Evolutionary conservation across 139 green algal genomes (phyloP), one percentile per base, ranked within the genome.

Genomic region (Chlorella vulgaris): DNA sequence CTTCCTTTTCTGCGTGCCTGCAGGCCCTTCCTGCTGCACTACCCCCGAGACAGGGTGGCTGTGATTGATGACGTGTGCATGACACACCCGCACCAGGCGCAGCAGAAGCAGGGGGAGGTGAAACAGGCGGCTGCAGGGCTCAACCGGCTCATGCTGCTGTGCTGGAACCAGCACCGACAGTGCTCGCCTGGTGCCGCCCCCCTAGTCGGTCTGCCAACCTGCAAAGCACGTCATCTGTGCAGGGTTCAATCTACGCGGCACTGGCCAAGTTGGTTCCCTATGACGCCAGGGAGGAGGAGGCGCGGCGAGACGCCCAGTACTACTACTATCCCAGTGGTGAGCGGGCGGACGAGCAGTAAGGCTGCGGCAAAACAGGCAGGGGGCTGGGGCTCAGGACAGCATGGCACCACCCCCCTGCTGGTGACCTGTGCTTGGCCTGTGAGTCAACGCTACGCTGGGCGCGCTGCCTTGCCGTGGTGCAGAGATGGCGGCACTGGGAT

Each of bases 11-110:
- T n/a, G n/a, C n/a, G n/a, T n/a, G n/a, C n/a, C 31, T 35, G 60
- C 26, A 84, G 81, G 81, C 85, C 85, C 29, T 86, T 81, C 69
- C 50, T 89, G 69, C 69, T 89, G 33, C 38, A 74, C 15, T 89
- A 86, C 42, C 85, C 85, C 5, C 66, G 69, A 36, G 69, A 85
- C 22, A 43, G 63, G 2, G 69, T 89, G 18, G 85, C 69, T 0
- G 78, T 89, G 29, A 88, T 89, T 26, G 85, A 89, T 24, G 83
- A 86, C 8, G 85, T 85, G 29, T 89, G 85, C 61, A 76, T 89
- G 76, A 51, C 63, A 10, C 85, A 89, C 42, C 74, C 76, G 15
- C 51, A 60, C n/a, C 38, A 2, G 18, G 40, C 53, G 10, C 68
- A 65, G 15, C 43, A 70, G 26, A 78, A 65, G 55, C 15, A 29